Conservation (phyloP, 768 basidiomycete species). For the Mycena vitilis region DNA sequence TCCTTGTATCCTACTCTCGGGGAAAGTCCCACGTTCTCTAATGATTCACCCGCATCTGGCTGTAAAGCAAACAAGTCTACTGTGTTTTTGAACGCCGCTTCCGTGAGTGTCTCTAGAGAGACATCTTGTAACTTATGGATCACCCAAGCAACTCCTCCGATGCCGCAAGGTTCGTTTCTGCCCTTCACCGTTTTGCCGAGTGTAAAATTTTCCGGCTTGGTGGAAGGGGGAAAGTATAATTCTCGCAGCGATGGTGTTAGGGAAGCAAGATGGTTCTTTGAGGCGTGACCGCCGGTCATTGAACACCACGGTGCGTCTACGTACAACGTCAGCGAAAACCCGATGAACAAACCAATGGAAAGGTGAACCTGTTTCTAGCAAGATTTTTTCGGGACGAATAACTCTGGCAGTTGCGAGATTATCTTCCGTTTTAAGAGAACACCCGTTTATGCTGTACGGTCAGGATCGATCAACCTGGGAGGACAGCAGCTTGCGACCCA, state of each 20-base stretch:
- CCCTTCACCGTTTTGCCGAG: conserved; percentile 76
- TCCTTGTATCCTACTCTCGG: conserved; percentile 10
- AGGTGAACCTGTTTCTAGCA: conserved; percentile 79
- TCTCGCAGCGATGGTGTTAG: conserved; percentile 59
- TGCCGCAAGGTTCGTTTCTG: conserved; percentile 76
- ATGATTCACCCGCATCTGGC: conserved; percentile 40
- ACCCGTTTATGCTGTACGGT: conserved; percentile 71
- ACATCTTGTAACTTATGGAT: conserved; percentile 61
- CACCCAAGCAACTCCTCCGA: conserved; percentile 81
- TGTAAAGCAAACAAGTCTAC: conserved; percentile 66
- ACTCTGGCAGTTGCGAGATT: conserved; percentile 66
- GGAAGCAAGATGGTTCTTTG: conserved; percentile 58
- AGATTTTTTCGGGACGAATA: conserved; percentile 68
- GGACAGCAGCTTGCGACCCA: not conserved
- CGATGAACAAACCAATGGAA: not conserved
- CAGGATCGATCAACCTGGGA: conserved; percentile 3
- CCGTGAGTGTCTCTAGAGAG: conserved; percentile 64
- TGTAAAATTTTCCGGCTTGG: conserved; percentile 69
- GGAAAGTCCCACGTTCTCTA: not conserved
- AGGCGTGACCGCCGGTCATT: conserved; percentile 75
- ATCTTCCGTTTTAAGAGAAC: conserved; percentile 78
- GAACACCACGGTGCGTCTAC: conserved; percentile 81
- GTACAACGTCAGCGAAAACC: conserved; percentile 6
- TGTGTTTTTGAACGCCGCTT: conserved; percentile 74
- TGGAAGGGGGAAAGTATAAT: conserved; percentile 63